Conservation (phyloP, 345 rosid genomes). For the Microthlaspi erraticum region DNA sequence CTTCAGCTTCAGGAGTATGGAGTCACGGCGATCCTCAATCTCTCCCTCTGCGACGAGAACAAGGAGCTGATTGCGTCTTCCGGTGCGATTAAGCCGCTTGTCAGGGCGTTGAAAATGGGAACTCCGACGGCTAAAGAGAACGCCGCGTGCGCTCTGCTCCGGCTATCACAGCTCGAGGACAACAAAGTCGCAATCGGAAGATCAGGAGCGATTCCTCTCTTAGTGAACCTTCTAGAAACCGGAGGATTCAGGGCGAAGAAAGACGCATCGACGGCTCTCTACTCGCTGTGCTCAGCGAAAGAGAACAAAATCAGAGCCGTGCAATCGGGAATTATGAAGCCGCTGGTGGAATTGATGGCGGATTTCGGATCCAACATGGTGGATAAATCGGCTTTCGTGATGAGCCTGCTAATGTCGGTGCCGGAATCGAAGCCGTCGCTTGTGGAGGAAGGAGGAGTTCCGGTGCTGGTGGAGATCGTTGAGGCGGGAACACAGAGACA, state of each 20-base stretch:
- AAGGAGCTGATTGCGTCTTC: constrained; percentile 71
- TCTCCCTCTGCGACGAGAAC: constrained; percentile 95
- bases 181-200: constrained; percentile 87
- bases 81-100: constrained; percentile 90
- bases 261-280: constrained; percentile 91
- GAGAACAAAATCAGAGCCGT: constrained; percentile 90
- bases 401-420: constrained; percentile 58
- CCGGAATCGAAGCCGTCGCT: constrained; percentile 72
- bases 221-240: constrained; percentile 66
- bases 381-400: constrained; percentile 86
- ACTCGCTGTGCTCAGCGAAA: constrained; percentile 73
- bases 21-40: constrained; percentile 88
- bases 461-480: constrained; percentile 86
- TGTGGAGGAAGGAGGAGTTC: constrained; percentile 90
- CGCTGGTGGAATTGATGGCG: constrained; percentile 90
- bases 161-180: constrained; percentile 83
- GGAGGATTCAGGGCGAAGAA: constrained; percentile 86
- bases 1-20: constrained; percentile 88
- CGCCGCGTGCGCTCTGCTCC: constrained; percentile 91
- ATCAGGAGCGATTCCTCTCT: constrained; percentile 82
- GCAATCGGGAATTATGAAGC: constrained; percentile 79
- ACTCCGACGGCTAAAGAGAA: constrained; percentile 82
- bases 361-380: constrained; percentile 96
- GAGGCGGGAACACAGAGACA: constrained; percentile 89
- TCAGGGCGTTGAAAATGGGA: constrained; percentile 69